A percentile compares a stretch with the other conserved stretches of the same genome.
phyloP scores from a whole-genome alignment of 2,329 filamentous ascomycete genomes.

The Penicillium brevicompactum region DNA sequence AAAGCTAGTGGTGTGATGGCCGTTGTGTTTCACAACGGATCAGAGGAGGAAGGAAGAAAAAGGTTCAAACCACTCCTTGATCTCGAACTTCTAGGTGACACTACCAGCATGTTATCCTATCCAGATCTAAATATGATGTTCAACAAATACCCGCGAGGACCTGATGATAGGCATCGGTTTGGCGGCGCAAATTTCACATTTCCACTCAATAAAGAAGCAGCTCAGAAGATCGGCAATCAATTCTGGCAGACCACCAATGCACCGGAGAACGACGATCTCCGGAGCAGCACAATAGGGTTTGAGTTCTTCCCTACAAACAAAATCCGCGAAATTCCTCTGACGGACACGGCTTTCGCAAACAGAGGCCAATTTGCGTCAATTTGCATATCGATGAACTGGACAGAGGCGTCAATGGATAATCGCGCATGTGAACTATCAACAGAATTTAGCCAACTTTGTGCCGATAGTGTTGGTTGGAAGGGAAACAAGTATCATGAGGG shows the following conservation, averaged over 20 bases:
- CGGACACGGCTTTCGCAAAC: conserved; percentile 1
- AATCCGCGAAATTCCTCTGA: not conserved
- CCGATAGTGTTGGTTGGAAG: not conserved
- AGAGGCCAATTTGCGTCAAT: conserved; percentile 2
- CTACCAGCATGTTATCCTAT: not conserved
- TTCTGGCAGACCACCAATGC: not conserved
- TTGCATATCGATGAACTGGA: conserved; percentile 5
- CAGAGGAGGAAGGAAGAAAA: not conserved
- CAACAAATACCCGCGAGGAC: conserved; percentile 1
- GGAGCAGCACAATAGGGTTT: not conserved
- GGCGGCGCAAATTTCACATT: conserved; percentile 3
- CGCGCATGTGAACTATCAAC: not conserved
- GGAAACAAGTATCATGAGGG: conserved; percentile 3
- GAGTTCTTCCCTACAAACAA: conserved; percentile 2
- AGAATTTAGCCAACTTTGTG: not conserved
- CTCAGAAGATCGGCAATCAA: not conserved
- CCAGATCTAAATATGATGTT: conserved; percentile 8
- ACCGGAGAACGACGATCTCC: not conserved
- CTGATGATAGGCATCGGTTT: not conserved
- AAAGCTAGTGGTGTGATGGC: not conserved
- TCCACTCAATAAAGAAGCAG: not conserved
- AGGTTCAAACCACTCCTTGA: conserved; percentile 2
- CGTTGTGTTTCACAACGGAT: conserved; percentile 3
- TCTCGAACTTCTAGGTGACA: conserved; percentile 1
- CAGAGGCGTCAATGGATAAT: not conserved